Evolutionary conservation across 2,329 filamentous ascomycete species (phyloP).

Genomic region (Xylaria sp.): DNA sequence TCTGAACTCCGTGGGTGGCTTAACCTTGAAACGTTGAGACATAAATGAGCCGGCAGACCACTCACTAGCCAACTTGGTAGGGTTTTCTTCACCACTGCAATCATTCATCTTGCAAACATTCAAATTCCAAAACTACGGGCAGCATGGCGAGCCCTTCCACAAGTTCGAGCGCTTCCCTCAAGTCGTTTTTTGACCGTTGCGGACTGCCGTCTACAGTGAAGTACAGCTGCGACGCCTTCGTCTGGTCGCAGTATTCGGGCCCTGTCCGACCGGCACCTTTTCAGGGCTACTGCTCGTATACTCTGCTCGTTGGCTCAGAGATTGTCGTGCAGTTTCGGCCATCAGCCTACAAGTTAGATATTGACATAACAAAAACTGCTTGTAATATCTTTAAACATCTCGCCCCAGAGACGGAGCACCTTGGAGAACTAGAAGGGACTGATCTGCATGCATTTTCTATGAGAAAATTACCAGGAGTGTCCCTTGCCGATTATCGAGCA

Average conservation of each 20-base stretch:
- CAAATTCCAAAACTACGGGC: neutral
- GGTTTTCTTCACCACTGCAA: neutral
- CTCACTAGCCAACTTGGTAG: neutral
- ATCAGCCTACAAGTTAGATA: conserved; percentile 48
- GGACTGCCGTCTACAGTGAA: conserved; percentile 35
- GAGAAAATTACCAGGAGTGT: conserved; percentile 49
- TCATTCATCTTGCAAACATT: neutral
- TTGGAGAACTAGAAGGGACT: conserved; percentile 43
- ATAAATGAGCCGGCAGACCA: neutral
- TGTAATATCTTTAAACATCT: conserved; percentile 47
- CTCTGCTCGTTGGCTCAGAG: conserved; percentile 48
- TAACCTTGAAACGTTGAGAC: neutral
- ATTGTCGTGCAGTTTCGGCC: conserved; percentile 57
- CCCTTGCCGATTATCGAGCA: conserved; percentile 44
- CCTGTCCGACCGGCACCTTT: conserved; percentile 43
- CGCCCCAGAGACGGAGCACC: conserved; percentile 48
- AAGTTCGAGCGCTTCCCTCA: conserved; percentile 37
- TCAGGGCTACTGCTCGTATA: conserved; percentile 61
- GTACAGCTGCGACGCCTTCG: conserved; percentile 43
- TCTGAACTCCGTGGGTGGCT: conserved; percentile 3
- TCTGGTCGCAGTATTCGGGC: conserved; percentile 40
- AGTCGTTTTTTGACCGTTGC: conserved; percentile 40
- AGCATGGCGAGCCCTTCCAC: conserved; percentile 32
- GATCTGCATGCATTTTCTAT: conserved; percentile 50
- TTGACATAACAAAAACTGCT: conserved; percentile 45